Percentiles rank a stretch among this genome's conserved stretches.
These are phyloP conservation scores for Asterophora lycoperdoides DNA, from an alignment of 768 basidiomycete species.

Conservation along the genomic window DNA sequence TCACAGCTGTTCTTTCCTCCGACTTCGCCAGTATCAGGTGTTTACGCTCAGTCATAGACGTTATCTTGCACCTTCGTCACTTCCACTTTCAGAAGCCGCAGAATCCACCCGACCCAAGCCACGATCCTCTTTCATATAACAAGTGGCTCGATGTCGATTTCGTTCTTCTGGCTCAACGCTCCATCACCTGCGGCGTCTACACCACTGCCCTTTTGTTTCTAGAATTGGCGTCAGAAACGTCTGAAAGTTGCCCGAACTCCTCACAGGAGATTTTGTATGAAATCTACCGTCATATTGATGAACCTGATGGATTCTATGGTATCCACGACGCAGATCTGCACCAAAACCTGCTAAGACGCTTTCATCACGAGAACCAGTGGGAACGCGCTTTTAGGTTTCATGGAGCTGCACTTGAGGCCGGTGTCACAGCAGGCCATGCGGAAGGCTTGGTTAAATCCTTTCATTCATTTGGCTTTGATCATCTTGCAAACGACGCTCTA, in stretches of 20 bases:
- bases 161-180: slow-evolving; percentile 63
- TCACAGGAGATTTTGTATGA: slow-evolving; percentile 79
- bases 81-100: slow-evolving; percentile 40
- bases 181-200: slow-evolving; percentile 77
- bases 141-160: slow-evolving; percentile 83
- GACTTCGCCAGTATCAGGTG: slow-evolving; percentile 36
- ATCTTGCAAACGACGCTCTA: slow-evolving; percentile 72
- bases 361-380: slow-evolving; percentile 93
- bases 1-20: slow-evolving; percentile 48
- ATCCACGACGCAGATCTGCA: slow-evolving; percentile 77
- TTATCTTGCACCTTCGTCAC: slow-evolving; percentile 76
- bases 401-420: slow-evolving; percentile 77
- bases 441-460: slow-evolving; percentile 76
- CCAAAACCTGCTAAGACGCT: slow-evolving; percentile 74
- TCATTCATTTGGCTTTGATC: slow-evolving; percentile 87
- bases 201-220: slow-evolving; percentile 88
- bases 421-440: slow-evolving; percentile 37
- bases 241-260: slow-evolving; percentile 12
- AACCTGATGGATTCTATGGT: slow-evolving; percentile 98
- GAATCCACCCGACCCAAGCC: neutral
- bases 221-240: slow-evolving; percentile 62
- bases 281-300: slow-evolving; percentile 93
- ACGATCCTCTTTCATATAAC: slow-evolving; percentile 50
- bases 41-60: slow-evolving; percentile 62
- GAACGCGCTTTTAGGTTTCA: slow-evolving; percentile 87